Percentiles rank a stretch among this genome's conserved stretches.
phyloP scores from a whole-genome alignment of 73 alveolate genomes.

The Paraurostyla sp. region DNA sequence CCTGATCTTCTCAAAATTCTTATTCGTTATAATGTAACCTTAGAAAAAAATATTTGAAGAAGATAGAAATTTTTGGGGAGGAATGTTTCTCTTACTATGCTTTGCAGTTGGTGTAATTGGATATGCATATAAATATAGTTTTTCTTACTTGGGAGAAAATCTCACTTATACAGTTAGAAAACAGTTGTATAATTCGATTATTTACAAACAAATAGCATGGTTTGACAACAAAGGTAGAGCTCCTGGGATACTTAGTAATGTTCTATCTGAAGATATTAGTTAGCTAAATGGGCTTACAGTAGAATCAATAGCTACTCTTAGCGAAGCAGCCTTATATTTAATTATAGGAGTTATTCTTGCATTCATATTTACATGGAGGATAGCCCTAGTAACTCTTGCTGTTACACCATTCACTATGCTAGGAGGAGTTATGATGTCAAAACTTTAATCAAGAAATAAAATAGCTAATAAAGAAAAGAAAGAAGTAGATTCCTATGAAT shows the following conservation, averaged over 20 bases:
- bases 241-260: constrained; percentile 17
- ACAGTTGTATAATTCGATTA: not conserved
- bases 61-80: constrained; percentile 38
- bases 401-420: not conserved
- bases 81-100: constrained; percentile 9
- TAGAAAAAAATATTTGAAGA: not conserved
- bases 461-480: not conserved
- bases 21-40: constrained; percentile 17
- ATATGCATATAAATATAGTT: not conserved
- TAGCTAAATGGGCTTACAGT: constrained; percentile 9
- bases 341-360: not conserved
- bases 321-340: not conserved
- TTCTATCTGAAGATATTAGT: constrained; percentile 5
- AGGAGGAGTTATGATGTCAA: not conserved
- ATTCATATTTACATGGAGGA: not conserved
- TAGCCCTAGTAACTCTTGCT: constrained; percentile 14
- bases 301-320: not conserved
- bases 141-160: constrained; percentile 10
- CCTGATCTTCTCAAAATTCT: not conserved
- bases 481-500: not conserved
- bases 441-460: not conserved
- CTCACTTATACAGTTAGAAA: constrained; percentile 10
- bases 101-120: not conserved
- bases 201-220: not conserved
- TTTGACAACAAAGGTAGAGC: constrained; percentile 29